A percentile compares a stretch with the other conserved stretches of the same genome.
Conservation (phyloP, 2,329 filamentous ascomycete species). For the Neodidymelliopsis sp. region DNA sequence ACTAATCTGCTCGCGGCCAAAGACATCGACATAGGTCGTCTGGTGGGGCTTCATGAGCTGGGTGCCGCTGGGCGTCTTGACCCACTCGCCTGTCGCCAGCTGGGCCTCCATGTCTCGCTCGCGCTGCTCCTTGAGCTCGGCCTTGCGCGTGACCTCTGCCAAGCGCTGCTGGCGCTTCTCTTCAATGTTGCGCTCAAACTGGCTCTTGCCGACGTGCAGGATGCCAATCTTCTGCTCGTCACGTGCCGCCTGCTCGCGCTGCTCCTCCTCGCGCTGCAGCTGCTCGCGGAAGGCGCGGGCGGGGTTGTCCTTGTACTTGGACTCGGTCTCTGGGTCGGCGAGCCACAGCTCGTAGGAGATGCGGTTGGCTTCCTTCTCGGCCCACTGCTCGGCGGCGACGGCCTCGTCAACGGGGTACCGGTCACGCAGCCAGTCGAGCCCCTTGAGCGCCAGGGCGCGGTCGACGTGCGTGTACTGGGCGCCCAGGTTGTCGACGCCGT, state of each 20-base stretch:
- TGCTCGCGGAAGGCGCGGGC: slow-evolving; percentile 44
- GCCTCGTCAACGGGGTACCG: slow-evolving; percentile 51
- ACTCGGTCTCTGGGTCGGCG: slow-evolving; percentile 48
- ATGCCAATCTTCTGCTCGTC: slow-evolving; percentile 43
- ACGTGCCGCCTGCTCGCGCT: slow-evolving; percentile 29
- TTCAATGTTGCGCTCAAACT: slow-evolving; percentile 46
- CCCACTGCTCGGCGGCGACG: slow-evolving; percentile 50
- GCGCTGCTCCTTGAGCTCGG: slow-evolving; percentile 43
- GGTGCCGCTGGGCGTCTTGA: slow-evolving; percentile 42
- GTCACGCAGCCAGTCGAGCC: slow-evolving; percentile 46
- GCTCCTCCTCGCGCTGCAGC: slow-evolving; percentile 42
- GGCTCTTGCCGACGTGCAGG: slow-evolving; percentile 42
- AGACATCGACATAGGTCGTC: slow-evolving; percentile 43
- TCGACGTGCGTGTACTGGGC: slow-evolving; percentile 38
- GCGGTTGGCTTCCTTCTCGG: slow-evolving; percentile 48
- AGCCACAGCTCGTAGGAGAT: slow-evolving; percentile 50
- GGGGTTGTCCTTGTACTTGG: slow-evolving; percentile 49
- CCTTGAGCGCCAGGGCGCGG: slow-evolving; percentile 38
- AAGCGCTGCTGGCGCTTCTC: slow-evolving; percentile 42
- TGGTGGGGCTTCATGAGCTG: slow-evolving; percentile 48
- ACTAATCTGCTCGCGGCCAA: slow-evolving; percentile 43
- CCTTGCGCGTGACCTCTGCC: slow-evolving; percentile 37
- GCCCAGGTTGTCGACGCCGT: slow-evolving; percentile 47
- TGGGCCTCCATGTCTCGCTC: slow-evolving; percentile 42
- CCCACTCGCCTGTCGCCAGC: slow-evolving; percentile 44